Conservation (phyloP, 1,284 basidiomycete genomes). For the Moniliophthora roreri region DNA sequence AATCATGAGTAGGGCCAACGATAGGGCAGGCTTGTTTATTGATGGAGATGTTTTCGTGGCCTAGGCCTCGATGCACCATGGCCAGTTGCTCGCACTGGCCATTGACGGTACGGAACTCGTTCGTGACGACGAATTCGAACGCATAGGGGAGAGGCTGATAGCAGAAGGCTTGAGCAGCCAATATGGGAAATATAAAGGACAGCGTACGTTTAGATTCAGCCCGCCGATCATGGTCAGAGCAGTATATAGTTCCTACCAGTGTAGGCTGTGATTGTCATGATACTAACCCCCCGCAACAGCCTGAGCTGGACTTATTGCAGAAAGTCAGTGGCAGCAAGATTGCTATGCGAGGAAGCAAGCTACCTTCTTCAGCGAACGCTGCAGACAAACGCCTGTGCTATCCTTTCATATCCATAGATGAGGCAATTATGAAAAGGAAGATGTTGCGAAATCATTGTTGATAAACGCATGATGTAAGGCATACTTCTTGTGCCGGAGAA, state of each 20-base stretch:
- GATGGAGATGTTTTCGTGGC: slow-evolving; percentile 52
- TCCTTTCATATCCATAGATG: slow-evolving; percentile 49
- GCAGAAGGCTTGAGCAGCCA: not conserved
- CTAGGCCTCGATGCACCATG: slow-evolving; percentile 44
- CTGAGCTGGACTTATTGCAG: slow-evolving; percentile 38
- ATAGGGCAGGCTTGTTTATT: slow-evolving; percentile 63
- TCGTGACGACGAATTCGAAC: slow-evolving; percentile 49
- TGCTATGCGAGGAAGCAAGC: not conserved
- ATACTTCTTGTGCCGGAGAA: slow-evolving; percentile 57
- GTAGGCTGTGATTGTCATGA: too few species aligned
- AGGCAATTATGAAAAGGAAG: slow-evolving; percentile 41
- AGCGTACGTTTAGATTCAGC: slow-evolving; percentile 1
- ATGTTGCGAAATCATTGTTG: slow-evolving; percentile 46
- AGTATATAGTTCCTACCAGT: too few species aligned
- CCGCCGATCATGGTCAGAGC: too few species aligned
- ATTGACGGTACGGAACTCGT: slow-evolving; percentile 52
- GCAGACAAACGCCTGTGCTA: slow-evolving; percentile 54
- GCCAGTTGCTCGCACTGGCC: slow-evolving; percentile 38
- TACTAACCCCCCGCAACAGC: not conserved
- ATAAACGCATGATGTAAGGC: slow-evolving; percentile 69
- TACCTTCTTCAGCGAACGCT: slow-evolving; percentile 34
- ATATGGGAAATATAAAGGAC: slow-evolving; percentile 13
- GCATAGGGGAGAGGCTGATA: slow-evolving; percentile 42
- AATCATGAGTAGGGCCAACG: slow-evolving; percentile 52
- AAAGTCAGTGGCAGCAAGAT: not conserved